These are phyloP conservation scores for Salix dunnii DNA, from an alignment of 345 rosid genomes.

Conservation along the genomic window DNA sequence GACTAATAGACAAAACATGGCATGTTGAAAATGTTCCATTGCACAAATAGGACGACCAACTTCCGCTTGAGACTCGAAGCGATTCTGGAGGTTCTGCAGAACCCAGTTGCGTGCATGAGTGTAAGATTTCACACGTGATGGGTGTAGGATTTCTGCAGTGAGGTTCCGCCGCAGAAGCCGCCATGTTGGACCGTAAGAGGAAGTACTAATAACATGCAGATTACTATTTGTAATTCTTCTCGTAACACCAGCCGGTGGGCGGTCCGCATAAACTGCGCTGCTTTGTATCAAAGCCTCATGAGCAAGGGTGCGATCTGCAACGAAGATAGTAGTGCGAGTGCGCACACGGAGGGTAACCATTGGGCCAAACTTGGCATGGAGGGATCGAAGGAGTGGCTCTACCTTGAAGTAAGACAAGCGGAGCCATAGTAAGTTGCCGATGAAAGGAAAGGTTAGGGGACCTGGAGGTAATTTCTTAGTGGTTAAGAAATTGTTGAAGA, in stretches of 20 bases:
- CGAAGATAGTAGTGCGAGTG: not conserved
- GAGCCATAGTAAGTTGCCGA: not conserved
- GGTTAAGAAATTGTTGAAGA: too few species aligned
- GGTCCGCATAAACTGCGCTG: not conserved
- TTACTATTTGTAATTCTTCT: not conserved
- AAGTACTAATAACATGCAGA: not conserved
- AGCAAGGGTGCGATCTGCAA: not conserved
- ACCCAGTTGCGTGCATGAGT: not conserved
- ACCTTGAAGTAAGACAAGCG: not conserved
- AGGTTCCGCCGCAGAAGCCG: not conserved
- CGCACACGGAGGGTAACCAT: not conserved
- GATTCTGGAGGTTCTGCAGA: not conserved
- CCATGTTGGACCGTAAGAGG: not conserved
- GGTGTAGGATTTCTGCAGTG: not conserved
- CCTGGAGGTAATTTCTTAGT: too few species aligned
- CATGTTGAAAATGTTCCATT: not conserved
- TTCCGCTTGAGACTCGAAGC: not conserved
- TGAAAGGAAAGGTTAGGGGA: too few species aligned
- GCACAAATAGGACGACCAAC: not conserved
- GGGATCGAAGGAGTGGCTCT: not conserved
- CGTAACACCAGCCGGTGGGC: not conserved
- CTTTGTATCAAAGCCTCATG: not conserved
- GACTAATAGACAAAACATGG: not conserved
- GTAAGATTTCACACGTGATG: not conserved
- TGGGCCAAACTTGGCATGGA: not conserved